Evolutionary conservation across 164 flowering plant species (phyloP).

Genomic region (Dillenia suffruticosa): DNA sequence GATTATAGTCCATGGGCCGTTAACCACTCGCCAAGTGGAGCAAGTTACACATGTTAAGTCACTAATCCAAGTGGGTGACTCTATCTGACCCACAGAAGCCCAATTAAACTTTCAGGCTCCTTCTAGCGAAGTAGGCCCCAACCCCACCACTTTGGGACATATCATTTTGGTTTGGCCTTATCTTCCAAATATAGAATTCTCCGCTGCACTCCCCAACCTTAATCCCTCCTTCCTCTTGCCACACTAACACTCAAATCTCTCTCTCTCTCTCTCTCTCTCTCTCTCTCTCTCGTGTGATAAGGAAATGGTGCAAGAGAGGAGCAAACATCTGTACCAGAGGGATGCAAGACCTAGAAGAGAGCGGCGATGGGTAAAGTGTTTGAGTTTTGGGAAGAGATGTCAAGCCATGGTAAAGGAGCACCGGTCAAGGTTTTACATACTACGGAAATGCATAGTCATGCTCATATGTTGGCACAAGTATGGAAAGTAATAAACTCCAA

Average conservation of each 20-base stretch:
- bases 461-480: slow-evolving; percentile 17
- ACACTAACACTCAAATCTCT: background rate
- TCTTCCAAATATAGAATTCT: no score
- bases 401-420: slow-evolving; percentile 15
- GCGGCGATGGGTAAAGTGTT: background rate
- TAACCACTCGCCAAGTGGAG: no score
- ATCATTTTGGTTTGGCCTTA: no score
- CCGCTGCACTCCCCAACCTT: no score
- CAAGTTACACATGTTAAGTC: no score
- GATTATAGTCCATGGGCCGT: no score
- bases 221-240: background rate
- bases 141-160: no score
- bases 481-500: background rate
- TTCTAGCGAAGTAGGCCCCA: no score
- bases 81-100: no score
- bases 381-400: slow-evolving; percentile 11
- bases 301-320: background rate
- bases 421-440: slow-evolving; percentile 17
- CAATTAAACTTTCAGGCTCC: no score
- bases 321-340: background rate
- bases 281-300: background rate
- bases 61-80: no score
- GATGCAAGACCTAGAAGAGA: slow-evolving; percentile 4
- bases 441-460: slow-evolving; percentile 16
- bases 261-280: slow-evolving; percentile 5